Percentiles rank a stretch among this genome's conserved stretches.
Conservation (phyloP, 1,139 yeast genomes). For the Blastobotrys illinoisensis region DNA sequence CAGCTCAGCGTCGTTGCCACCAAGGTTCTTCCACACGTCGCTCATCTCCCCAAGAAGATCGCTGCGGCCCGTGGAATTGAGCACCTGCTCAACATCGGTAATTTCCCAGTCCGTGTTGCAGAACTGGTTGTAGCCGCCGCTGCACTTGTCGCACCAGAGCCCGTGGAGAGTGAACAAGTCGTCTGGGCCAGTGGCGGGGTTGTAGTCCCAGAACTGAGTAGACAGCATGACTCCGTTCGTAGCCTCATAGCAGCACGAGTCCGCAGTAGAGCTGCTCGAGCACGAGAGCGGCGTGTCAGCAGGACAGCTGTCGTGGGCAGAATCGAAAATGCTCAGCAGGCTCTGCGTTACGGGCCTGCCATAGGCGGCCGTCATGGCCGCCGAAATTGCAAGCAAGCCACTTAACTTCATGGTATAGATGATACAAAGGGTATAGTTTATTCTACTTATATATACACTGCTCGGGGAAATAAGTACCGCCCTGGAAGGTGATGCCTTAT, state of each 20-base stretch:
- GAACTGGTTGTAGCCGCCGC: constrained; percentile 68
- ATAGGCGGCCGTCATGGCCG: neutral
- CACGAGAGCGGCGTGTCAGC: constrained; percentile 64
- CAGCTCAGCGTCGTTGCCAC: constrained; percentile 65
- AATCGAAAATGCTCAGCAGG: neutral
- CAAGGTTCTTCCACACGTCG: constrained; percentile 68
- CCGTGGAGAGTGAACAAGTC: constrained; percentile 83
- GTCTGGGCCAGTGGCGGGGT: constrained; percentile 73
- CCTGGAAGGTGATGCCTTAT: neutral
- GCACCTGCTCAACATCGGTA: constrained; percentile 47
- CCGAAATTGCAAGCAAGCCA: neutral
- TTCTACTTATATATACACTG: neutral
- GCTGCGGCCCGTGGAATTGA: constrained; percentile 41
- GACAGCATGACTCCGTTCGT: constrained; percentile 82
- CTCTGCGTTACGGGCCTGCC: neutral
- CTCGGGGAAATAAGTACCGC: neutral
- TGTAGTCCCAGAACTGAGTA: constrained; percentile 93
- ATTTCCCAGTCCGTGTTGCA: constrained; percentile 64
- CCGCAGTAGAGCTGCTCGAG: constrained; percentile 28
- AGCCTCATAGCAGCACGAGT: constrained; percentile 78
- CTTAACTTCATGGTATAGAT: neutral
- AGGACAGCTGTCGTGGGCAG: constrained; percentile 46
- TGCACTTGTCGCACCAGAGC: constrained; percentile 79
- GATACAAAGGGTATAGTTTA: neutral
- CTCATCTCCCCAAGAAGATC: constrained; percentile 56